Base-by-base conservation (phyloP, 2,329 filamentous ascomycete genomes). In the Trichoderma polysporum region DNA sequence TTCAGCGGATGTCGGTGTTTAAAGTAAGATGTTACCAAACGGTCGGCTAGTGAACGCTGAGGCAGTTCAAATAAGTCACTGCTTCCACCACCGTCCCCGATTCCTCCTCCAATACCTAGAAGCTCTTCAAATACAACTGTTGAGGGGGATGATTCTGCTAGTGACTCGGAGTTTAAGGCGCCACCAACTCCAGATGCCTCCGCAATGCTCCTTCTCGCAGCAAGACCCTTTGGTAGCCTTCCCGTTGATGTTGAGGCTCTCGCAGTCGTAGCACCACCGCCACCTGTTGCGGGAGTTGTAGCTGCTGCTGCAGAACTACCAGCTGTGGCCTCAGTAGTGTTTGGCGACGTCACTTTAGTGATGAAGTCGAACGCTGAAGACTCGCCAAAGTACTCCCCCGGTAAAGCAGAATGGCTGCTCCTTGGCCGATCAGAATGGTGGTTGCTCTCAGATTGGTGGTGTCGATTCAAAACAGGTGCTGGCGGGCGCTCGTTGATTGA, bases 311-410 rank as follows among this genome's bases (percentile, higher is more conserved):
- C 50, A 12, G 60, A 45, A 13, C 50, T 63, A 10, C 60, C 49
- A 12, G 35, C n/a, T 29, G 60, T 25, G 7, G 37, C 49, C 4
- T 63, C 60, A 7, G 49, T 54, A 13, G 35, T 54, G 19, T 63
- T 63, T 33, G 60, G 60, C 17, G 60, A 63, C 1, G 60, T 63
- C n/a, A 63, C 60, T 39, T 63, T 63, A 1, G 60, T 63, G 1
- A 63, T 63, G 27, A 63, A 63, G n/a, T 63, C 60, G 7, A 63
- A 63, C 3, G 60, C 60, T 33, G 60, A 63, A 10, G 60, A 63
- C n/a, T 63, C 60, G 6, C 60, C 60, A 45, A 63, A 63, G 12
- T 63, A 63, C 49, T 63, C 60, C 41, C 60, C 60, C 1, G 60
- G 60, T 8, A 63, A n/a, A 17, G 60, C 35, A n/a, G 60, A 63